Percentiles rank a stretch among this genome's conserved stretches.
These are phyloP conservation scores for Acmispon strigosus DNA, from an alignment of 306 rosid genomes.

Conservation along the genomic window DNA sequence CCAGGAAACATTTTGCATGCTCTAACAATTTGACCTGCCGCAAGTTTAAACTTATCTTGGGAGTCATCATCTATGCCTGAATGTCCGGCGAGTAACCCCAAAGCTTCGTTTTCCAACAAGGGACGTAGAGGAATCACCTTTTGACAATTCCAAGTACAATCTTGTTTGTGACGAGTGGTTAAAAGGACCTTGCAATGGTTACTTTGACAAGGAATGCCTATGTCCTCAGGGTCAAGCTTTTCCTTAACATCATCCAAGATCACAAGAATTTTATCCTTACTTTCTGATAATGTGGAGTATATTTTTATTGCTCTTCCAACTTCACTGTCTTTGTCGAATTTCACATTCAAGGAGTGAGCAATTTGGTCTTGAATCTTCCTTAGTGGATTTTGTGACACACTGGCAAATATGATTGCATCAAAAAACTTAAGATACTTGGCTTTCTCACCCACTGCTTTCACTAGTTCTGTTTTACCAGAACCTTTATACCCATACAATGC, in stretches of 20 bases:
- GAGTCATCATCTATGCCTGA: not conserved
- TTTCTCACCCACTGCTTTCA: not conserved
- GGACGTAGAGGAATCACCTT: not conserved
- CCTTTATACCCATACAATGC: not conserved
- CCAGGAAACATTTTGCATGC: not conserved
- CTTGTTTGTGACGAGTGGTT: not conserved
- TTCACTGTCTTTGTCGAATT: not conserved
- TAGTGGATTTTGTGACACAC: not conserved
- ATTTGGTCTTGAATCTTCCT: not conserved
- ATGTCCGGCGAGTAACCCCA: not conserved
- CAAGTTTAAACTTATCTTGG: not conserved
- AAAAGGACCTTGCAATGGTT: not conserved
- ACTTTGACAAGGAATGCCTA: not conserved
- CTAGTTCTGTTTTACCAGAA: conserved; percentile 2
- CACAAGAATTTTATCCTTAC: not conserved
- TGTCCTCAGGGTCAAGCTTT: not conserved
- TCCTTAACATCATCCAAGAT: not conserved
- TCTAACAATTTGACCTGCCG: not conserved
- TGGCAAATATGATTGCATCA: not conserved
- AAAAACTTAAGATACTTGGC: not conserved
- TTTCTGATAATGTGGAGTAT: not conserved
- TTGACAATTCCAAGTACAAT: not conserved
- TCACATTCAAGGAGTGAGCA: not conserved
- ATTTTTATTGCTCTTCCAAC: not conserved
- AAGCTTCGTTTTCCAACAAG: not conserved